Conservation (phyloP, 164 flowering plant genomes). For the Nelumbo lutea region DNA sequence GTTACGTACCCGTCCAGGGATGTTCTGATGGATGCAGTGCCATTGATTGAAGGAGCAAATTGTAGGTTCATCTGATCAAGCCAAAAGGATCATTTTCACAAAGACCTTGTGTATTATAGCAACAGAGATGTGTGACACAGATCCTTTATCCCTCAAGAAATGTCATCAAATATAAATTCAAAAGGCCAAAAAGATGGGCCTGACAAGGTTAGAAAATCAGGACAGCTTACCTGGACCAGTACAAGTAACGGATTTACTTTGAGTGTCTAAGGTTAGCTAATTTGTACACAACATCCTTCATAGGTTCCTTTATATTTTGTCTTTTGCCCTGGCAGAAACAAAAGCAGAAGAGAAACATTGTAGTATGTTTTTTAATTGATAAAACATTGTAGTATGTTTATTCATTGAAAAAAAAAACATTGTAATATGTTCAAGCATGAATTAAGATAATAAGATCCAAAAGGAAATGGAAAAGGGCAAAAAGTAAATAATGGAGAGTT, state of each 20-base stretch:
- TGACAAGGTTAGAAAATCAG: neutral
- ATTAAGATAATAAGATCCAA: too few species aligned
- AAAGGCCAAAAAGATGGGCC: neutral
- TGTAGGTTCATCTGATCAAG: too few species aligned
- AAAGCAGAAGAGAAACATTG: neutral
- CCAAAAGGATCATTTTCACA: too few species aligned
- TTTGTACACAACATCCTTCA: conserved; percentile 36
- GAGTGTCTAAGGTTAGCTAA: conserved; percentile 36
- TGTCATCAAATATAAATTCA: neutral
- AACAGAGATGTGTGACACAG: too few species aligned
- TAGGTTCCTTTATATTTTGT: conserved; percentile 33
- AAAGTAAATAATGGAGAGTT: too few species aligned
- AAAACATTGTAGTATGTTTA: neutral
- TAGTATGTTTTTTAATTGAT: neutral
- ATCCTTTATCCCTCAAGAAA: too few species aligned
- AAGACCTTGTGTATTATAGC: too few species aligned
- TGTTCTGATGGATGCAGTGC: too few species aligned
- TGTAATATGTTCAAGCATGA: too few species aligned
- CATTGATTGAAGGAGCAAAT: too few species aligned
- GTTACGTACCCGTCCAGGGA: too few species aligned
- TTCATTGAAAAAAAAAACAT: neutral
- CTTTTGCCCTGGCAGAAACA: conserved; percentile 32
- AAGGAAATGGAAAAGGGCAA: too few species aligned
- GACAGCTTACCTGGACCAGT: conserved; percentile 5
- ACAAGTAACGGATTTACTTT: neutral